Conservation (phyloP, 768 basidiomycete species). For the Boletus bicolor region DNA sequence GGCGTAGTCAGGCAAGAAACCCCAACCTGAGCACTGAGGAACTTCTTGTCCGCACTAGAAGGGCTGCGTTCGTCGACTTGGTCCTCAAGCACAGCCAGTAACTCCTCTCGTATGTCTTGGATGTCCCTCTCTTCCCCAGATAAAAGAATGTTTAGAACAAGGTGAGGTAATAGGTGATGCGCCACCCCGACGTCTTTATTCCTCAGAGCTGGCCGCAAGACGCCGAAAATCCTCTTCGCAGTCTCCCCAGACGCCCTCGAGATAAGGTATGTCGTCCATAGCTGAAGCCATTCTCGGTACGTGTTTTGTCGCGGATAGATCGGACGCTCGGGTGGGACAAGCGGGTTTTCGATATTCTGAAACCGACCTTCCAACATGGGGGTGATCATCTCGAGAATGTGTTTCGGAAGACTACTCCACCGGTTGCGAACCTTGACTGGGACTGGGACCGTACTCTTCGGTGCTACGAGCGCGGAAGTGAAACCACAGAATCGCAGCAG, state of each 20-base stretch:
- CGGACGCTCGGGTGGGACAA: constrained; percentile 52
- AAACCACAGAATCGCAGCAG: constrained; percentile 86
- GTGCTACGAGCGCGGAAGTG: constrained; percentile 64
- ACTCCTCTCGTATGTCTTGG: constrained; percentile 66
- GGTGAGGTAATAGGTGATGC: constrained; percentile 84
- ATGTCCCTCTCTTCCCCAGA: constrained; percentile 65
- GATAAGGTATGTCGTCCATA: constrained; percentile 84
- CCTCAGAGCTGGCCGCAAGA: constrained; percentile 73
- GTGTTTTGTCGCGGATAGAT: constrained; percentile 76
- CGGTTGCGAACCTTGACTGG: constrained; percentile 65
- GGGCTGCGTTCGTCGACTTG: constrained; percentile 65
- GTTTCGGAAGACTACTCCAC: constrained; percentile 79
- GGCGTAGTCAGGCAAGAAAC: neutral
- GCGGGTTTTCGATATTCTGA: constrained; percentile 44
- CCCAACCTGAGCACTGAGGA: constrained; percentile 89
- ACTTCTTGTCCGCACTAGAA: constrained; percentile 72
- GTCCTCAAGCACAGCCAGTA: constrained; percentile 80
- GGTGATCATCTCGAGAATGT: constrained; percentile 80
- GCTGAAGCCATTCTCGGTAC: constrained; percentile 95
- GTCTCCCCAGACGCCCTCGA: constrained; percentile 52
- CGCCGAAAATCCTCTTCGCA: constrained; percentile 70
- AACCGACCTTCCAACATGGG: constrained; percentile 77
- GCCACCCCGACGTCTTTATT: constrained; percentile 95
- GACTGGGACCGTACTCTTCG: constrained; percentile 47
- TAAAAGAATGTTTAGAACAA: constrained; percentile 82